Evolutionary conservation across 306 rosid genomes (phyloP).

Genomic region (Vicia faba): DNA sequence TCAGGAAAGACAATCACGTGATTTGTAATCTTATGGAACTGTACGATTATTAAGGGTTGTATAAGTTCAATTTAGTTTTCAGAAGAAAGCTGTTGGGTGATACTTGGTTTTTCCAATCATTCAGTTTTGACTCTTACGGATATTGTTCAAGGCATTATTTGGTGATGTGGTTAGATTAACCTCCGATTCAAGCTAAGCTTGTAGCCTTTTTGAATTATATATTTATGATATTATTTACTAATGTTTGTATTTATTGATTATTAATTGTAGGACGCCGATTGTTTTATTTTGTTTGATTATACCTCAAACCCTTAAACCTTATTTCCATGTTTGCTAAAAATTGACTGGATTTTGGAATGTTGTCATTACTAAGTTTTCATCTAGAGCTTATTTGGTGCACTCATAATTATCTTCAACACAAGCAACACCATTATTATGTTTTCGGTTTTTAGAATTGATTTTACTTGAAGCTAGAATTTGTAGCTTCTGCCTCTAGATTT

Average conservation of each 20-base stretch:
- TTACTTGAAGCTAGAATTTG: too few relatives aligned
- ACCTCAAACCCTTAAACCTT: background rate
- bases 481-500: too few relatives aligned
- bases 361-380: too few relatives aligned
- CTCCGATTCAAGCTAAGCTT: conserved; percentile 26
- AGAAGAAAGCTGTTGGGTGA: background rate
- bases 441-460: too few relatives aligned
- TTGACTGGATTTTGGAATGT: too few relatives aligned
- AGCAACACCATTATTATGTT: too few relatives aligned
- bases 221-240: conserved; percentile 3
- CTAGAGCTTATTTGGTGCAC: too few relatives aligned
- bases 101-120: conserved; percentile 33
- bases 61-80: conserved; percentile 3
- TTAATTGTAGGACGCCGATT: background rate
- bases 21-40: conserved; percentile 27
- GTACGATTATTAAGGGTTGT: conserved; percentile 10
- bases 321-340: background rate
- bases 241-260: conserved; percentile 1
- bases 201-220: conserved; percentile 32
- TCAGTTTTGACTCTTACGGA: conserved; percentile 24
- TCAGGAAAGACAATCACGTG: conserved; percentile 9
- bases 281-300: conserved; percentile 19
- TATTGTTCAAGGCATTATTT: conserved; percentile 4
- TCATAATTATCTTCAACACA: too few relatives aligned
- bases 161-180: conserved; percentile 25